Base-by-base conservation (phyloP, 2,329 filamentous ascomycete genomes). In the Mycogone perniciosa region DNA sequence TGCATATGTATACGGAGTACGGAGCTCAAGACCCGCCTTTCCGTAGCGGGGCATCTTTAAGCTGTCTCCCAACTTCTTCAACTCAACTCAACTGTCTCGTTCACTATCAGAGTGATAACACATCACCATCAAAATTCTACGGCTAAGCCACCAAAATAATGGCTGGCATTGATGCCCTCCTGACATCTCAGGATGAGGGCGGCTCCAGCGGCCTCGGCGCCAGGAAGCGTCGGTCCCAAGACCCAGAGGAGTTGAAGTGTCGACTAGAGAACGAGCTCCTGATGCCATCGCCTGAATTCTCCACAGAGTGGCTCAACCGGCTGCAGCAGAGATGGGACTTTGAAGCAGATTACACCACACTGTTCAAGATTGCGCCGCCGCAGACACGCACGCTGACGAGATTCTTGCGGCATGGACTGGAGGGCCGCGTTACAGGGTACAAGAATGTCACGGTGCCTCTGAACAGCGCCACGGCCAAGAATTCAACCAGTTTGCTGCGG, bases 341-440 rank as follows among this genome's bases (percentile, higher is more conserved):
- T 51, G 81, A 88, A 4, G 80, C 84, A 35, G 86, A 96, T 61
- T 87, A 91, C 64, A 80, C 83, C n/a, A 84, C 89, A 51, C 79
- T 97, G 13, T 96, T 95, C 69, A 82, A 85, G 56, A 79, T 97
- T 49, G 89, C 90, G 1, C 88, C 90, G 4, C 95, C 92, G 0
- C 93, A 97, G 70, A 92, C 90, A 11, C 83, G 93, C 52, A 97
- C 91, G n/a, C 85, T 96, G 59, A 96, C 89, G 30, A 84, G 93
- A 31, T 99, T 99, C 67, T 86, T 84, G 41, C 81, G 93, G 50
- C 89, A 96, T 69, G 93, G 93, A 5, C 77, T 97, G 10, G 90
- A 97, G 69, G 93, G 93, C 26, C 81, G 86, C 47, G 92, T 99
- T 27, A 95, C 89, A 7, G 91, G 91, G 46, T 97, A 99, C 69